A percentile compares a stretch with the other conserved stretches of the same genome.
Evolutionary conservation across 73 alveolate genomes (phyloP).

Genomic region (Tetrahymena malaccensis): DNA sequence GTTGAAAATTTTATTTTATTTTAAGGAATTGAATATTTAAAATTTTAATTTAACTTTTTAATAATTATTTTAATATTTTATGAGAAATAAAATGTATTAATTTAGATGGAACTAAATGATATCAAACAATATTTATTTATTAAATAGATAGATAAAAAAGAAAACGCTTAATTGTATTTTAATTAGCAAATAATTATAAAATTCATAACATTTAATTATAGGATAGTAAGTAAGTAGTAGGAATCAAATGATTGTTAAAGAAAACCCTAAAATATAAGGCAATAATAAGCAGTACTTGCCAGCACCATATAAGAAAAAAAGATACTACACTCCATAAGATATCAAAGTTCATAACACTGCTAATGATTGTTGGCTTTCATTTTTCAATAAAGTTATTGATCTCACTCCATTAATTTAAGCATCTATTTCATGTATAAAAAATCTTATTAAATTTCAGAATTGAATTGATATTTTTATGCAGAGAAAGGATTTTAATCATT

Average conservation of each 20-base stretch:
- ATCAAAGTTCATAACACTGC: constrained; percentile 92
- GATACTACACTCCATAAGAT: constrained; percentile 92
- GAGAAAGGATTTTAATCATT: background rate
- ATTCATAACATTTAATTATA: background rate
- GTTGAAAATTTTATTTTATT: too few relatives aligned
- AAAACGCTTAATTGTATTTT: background rate
- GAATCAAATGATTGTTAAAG: background rate
- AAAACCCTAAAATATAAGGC: background rate
- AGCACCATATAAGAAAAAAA: constrained; percentile 64
- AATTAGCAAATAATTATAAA: too few relatives aligned
- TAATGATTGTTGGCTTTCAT: constrained; percentile 90
- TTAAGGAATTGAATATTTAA: too few relatives aligned
- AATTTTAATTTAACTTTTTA: too few relatives aligned
- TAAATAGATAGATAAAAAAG: background rate
- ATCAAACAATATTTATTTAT: background rate
- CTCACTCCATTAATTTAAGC: constrained; percentile 77
- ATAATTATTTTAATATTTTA: too few relatives aligned
- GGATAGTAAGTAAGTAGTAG: background rate
- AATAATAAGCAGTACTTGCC: constrained; percentile 36
- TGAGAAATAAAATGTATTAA: too few relatives aligned
- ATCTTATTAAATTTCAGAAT: background rate
- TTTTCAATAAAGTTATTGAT: constrained; percentile 87
- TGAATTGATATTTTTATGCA: background rate
- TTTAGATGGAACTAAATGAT: too few relatives aligned
- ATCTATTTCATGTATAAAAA: constrained; percentile 20